Percentiles rank a stretch among this genome's conserved stretches.
Conservation (phyloP, 2,329 filamentous ascomycete species). For the Chaetomium sp. region DNA sequence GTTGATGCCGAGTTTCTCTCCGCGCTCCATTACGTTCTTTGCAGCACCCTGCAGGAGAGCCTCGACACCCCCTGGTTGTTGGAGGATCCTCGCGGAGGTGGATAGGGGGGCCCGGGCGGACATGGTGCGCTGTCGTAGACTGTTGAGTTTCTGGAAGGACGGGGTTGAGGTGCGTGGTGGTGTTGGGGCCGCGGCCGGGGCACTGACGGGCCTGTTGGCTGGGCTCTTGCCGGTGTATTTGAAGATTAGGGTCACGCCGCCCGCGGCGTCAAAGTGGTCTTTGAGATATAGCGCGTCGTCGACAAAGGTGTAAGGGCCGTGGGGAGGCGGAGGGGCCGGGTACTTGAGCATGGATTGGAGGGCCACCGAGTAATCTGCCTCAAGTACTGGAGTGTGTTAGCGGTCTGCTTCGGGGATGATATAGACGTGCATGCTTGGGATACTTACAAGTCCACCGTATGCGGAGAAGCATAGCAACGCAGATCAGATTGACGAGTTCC, state of each 20-base stretch:
- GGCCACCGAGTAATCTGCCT: conserved; percentile 81
- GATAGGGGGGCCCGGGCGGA: conserved; percentile 40
- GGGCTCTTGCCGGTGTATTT: conserved; percentile 62
- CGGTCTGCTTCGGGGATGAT: background rate
- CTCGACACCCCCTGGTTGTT: conserved; percentile 56
- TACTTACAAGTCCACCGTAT: conserved; percentile 80
- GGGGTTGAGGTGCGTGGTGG: conserved; percentile 31
- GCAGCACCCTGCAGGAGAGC: conserved; percentile 69
- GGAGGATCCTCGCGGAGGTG: conserved; percentile 44
- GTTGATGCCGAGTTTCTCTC: conserved; percentile 73
- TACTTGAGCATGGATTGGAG: conserved; percentile 80
- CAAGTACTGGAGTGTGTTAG: conserved; percentile 53
- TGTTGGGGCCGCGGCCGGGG: conserved; percentile 7
- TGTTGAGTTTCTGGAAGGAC: conserved; percentile 28
- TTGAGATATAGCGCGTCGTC: conserved; percentile 74
- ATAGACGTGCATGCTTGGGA: background rate
- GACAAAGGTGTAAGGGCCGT: conserved; percentile 72
- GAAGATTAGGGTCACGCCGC: conserved; percentile 58
- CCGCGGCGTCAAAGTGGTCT: conserved; percentile 55
- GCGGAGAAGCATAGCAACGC: conserved; percentile 84
- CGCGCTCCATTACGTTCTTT: conserved; percentile 63
- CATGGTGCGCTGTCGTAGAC: conserved; percentile 37
- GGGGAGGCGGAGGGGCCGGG: conserved; percentile 55
- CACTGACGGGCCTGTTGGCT: conserved; percentile 15
- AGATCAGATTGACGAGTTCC: conserved; percentile 82